Evolutionary conservation across 2,329 filamentous ascomycete genomes (phyloP), one percentile per base, ranked within the genome.

Genomic region (Amesomyces nigricolor): DNA sequence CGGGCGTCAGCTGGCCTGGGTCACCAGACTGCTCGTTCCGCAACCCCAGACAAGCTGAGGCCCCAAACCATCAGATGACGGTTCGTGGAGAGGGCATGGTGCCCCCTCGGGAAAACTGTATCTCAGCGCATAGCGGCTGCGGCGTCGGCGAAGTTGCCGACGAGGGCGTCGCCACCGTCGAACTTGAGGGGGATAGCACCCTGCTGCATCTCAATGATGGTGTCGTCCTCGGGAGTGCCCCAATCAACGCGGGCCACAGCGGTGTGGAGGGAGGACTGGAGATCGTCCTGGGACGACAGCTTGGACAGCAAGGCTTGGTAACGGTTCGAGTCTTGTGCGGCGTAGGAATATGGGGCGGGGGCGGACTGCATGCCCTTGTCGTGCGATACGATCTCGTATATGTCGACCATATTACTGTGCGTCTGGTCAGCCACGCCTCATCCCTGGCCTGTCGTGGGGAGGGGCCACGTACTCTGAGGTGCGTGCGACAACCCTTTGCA

Each of bases 251-350:
- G 74, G 53, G 77, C 71, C 46, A 74, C 75, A 38, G 71, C 66
- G 17, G 71, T 63, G 32, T 35, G 32, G 9, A 35, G 8, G 32
- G 32, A 35, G 32, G 32, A 10, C 8, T 35, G 32, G 19, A 68
- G 69, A 30, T 76, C 71, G 52, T 81, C 75, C 14, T 73, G 68
- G 35, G 72, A 67, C 14, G 76, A 77, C 9, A 86, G 74, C 62
- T 81, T 84, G 16, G 81, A 79, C 14, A 86, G 75, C 47, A 86
- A 76, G 61, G 79, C 78, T 62, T 84, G 81, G 66, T 85, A 86
- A 53, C 79, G 79, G 48, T 78, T 77, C 45, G 77, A 74, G 58
- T 82, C 80, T 65, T 83, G 80, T 47, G 76, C 78, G 50, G 78
- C 74, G 62, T 79, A 80, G 71, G 71, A 14, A 71, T 65, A 62